phyloP scores from a whole-genome alignment of 2,329 filamentous ascomycete genomes.

The Nemania serpens region DNA sequence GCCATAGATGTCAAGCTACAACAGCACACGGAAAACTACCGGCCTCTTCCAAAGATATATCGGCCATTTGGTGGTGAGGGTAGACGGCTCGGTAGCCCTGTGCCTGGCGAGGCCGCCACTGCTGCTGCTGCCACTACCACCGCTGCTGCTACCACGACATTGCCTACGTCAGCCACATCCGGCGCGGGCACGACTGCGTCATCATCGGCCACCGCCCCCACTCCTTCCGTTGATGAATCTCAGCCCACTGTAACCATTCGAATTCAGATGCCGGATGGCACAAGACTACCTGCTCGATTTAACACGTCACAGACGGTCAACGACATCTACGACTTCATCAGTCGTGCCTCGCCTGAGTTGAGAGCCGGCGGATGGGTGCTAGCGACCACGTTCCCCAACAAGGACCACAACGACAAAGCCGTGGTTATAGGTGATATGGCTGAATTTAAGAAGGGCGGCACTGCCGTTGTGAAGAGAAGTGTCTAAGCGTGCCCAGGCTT shows the following conservation, averaged over 20 bases:
- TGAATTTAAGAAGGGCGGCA: slow-evolving; percentile 70
- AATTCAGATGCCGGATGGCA: slow-evolving; percentile 78
- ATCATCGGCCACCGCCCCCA: slow-evolving; percentile 30
- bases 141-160: slow-evolving; percentile 31
- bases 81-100: slow-evolving; percentile 75
- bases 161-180: slow-evolving; percentile 41
- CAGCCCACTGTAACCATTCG: slow-evolving; percentile 73
- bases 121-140: slow-evolving; percentile 31
- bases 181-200: slow-evolving; percentile 41
- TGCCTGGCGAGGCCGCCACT: slow-evolving; percentile 61
- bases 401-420: slow-evolving; percentile 73
- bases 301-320: slow-evolving; percentile 79
- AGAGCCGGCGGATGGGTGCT: slow-evolving; percentile 69
- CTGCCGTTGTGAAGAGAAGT: slow-evolving; percentile 63
- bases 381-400: slow-evolving; percentile 82
- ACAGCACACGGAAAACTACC: slow-evolving; percentile 76
- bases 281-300: slow-evolving; percentile 77
- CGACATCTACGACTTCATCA: slow-evolving; percentile 77
- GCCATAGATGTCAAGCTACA: slow-evolving; percentile 79
- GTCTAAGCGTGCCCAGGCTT: slow-evolving; percentile 13
- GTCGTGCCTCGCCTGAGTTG: slow-evolving; percentile 63
- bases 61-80: slow-evolving; percentile 75
- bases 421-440: slow-evolving; percentile 62
- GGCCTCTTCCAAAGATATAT: slow-evolving; percentile 73
- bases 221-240: slow-evolving; percentile 60